Base-by-base conservation (phyloP, 176 grass and related monocot species). In the Phyllostachys edulis region DNA sequence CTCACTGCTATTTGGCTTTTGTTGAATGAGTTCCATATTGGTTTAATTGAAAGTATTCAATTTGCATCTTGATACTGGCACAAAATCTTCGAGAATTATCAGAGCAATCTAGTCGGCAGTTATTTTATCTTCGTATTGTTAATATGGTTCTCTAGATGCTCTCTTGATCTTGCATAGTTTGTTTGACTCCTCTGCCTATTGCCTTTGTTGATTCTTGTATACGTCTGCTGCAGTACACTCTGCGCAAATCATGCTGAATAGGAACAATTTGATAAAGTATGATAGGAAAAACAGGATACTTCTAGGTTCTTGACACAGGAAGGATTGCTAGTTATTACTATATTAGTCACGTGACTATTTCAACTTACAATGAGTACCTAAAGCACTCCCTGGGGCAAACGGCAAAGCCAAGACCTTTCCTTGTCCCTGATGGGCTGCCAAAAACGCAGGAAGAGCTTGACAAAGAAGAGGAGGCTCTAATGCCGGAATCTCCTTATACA, bases 311-410 rank as follows among this genome's bases (percentile, higher is more conserved):
- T 4, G 96, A 93, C 70, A 87, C 95, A 63, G 96, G 96, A 62
- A 89, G 96, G 60, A 98, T 98, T 90, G 92, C 96, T 27, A 95
- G 92, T 79, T 95, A 95, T 84, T 95, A 98, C 84, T 98, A 98
- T 64, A 93, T 98, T 63, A 95, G 93, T 57, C 96, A 98, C 69
- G 93, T 93, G 13, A 95, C 91, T 63, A 98, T 98, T 54, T 95
- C 93, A 0, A 95, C 93, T 14, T 98, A 98, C 77, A 95, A 98
- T 78, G 92, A 98, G 51, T 95, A 95, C 69, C 63, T 98, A 69
- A 98, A 98, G 69, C 96, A 36, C 68, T 63, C 76, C 21, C 23
- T 20, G 3, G 67, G 20, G 21, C 62, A 86, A 63, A 56, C 76
- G 21, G 15, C 20, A 17, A 84, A 84, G 69, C 67, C 78, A 40